Evolutionary conservation across 2,329 filamentous ascomycete genomes (phyloP).

Genomic region (Metarhizium humberi): DNA sequence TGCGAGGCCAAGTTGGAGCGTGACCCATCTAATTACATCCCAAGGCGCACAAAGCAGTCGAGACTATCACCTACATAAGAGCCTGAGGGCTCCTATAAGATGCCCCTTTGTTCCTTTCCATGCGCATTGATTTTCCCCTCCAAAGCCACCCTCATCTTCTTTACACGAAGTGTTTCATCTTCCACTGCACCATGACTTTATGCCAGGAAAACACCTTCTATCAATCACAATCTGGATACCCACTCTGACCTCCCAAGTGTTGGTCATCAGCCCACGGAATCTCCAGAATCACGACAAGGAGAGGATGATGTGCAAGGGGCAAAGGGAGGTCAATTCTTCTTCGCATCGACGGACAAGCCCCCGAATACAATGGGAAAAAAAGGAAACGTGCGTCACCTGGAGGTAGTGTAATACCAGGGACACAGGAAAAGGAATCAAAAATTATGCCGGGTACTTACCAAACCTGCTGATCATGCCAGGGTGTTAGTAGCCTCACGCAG

Average conservation of each 20-base stretch:
- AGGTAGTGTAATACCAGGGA: conserved; percentile 37
- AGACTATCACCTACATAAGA: too few species aligned
- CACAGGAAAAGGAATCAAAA: conserved; percentile 14
- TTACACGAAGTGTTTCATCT: neutral
- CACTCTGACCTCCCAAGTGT: neutral
- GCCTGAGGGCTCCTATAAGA: too few species aligned
- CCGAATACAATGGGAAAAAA: conserved; percentile 28
- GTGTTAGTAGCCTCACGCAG: conserved; percentile 1
- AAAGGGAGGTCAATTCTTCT: conserved; percentile 18
- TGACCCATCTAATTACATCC: too few species aligned
- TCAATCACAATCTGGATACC: neutral
- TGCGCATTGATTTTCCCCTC: too few species aligned
- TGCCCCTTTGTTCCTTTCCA: too few species aligned
- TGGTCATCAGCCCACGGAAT: neutral
- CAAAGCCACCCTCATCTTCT: too few species aligned
- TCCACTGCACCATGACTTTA: neutral
- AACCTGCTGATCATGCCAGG: conserved; percentile 1
- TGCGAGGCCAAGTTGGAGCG: too few species aligned
- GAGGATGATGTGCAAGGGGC: neutral
- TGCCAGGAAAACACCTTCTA: neutral
- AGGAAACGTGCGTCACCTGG: conserved; percentile 30
- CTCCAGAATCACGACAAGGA: neutral
- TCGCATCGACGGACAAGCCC: conserved; percentile 27
- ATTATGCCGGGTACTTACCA: neutral
- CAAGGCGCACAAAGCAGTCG: too few species aligned